Base-by-base conservation (phyloP, 2,329 filamentous ascomycete genomes). In the Orbilia ellipsospora region DNA sequence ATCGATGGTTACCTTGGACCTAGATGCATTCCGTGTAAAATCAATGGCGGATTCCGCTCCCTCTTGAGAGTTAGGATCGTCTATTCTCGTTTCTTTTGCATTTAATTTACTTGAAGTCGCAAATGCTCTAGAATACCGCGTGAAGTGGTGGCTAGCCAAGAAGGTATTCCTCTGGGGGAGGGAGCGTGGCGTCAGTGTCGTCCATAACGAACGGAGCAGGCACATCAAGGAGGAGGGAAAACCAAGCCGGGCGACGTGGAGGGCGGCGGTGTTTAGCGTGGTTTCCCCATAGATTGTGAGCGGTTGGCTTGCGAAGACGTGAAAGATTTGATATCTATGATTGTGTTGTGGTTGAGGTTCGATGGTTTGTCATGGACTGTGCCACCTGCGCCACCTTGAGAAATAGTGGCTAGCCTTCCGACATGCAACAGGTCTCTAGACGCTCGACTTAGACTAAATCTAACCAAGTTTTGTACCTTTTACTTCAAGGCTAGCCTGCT, bases 1-100 rank as follows among this genome's bases (percentile, higher is more conserved):
- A 23, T 73, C 69, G 8, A 73, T 67, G 10, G 61, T 66, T 12
- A 73, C 36, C 28, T 73, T 73, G 52, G 54, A 61, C 23, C 56
- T 67, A 16, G 52, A 28, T 0, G 56, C 16, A 4, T 52, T 23
- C 48, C 48, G 44, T 48, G 44, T 1, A 10, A 10, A 6, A 36
- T 36, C 31, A 10, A 10, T 36, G 10, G 3, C 8, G 10, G 31
- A 36, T 36, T 36, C 31, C 3, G 31, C 10, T 36, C 8, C 3
- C 31, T 36, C 31, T 36, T 2, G 13, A 18, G 3, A 1, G 2
- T 15, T 4, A n/a, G 44, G 13, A 6, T 15, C 13, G 15, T 48
- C 44, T 3, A 18, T 18, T 3, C 1, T 18, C 16, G 13, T 15
- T n/a, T 48, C 44, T 48, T 48, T 12, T 7, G 13, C 13, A 16